Evolutionary conservation across 148 eudicot genomes (phyloP).

Genomic region (Spergularia bocconei): DNA sequence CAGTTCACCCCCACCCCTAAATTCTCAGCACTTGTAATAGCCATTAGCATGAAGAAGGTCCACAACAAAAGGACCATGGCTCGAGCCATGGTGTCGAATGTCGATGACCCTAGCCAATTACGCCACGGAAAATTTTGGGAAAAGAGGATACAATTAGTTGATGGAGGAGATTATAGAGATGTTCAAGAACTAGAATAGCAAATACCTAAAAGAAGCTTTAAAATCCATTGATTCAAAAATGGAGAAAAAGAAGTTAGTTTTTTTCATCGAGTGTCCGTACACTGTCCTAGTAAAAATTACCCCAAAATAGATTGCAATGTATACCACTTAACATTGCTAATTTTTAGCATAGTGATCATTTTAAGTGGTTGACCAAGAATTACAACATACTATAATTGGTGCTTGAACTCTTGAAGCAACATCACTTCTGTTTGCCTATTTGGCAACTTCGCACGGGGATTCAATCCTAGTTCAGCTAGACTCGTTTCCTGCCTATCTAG

Average conservation of each 20-base stretch:
- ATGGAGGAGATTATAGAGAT: slow-evolving; percentile 10
- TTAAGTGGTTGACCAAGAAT: slow-evolving; percentile 16
- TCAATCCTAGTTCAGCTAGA: too few species aligned
- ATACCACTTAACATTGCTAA: slow-evolving; percentile 18
- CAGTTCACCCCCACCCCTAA: slow-evolving; percentile 67
- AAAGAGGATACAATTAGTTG: slow-evolving; percentile 5
- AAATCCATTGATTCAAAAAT: not conserved
- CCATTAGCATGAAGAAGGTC: slow-evolving; percentile 21
- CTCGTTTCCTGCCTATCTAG: too few species aligned
- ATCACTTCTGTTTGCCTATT: not conserved
- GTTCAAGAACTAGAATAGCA: not conserved
- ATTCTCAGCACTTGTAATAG: not conserved
- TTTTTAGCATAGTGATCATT: slow-evolving; percentile 5
- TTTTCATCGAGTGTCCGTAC: not conserved
- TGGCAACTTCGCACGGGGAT: too few species aligned
- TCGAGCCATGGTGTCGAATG: slow-evolving; percentile 34
- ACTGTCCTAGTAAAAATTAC: not conserved
- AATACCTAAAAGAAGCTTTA: not conserved
- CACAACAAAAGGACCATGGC: slow-evolving; percentile 33
- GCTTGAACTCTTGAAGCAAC: not conserved
- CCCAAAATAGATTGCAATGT: not conserved
- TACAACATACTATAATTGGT: slow-evolving; percentile 17
- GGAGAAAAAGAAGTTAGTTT: not conserved
- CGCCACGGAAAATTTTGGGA: not conserved
- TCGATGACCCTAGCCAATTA: slow-evolving; percentile 14